Conservation (phyloP, 345 rosid genomes). For the Euphorbia lathyris region DNA sequence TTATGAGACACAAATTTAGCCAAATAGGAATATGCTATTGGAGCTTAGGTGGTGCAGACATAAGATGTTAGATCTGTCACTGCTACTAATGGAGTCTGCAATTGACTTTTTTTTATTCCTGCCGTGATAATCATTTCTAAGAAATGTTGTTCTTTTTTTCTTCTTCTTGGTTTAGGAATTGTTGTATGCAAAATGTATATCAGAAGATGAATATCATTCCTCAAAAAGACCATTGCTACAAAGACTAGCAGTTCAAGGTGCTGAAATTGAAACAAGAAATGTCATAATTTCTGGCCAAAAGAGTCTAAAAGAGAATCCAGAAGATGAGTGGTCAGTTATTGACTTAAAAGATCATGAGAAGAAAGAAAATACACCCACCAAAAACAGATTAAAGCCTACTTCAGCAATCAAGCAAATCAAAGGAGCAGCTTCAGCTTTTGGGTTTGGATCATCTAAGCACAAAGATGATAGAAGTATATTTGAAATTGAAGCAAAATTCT, state of each 20-base stretch:
- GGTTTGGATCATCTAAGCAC: conserved; percentile 40
- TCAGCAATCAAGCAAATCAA: conserved; percentile 54
- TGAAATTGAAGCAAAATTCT: conserved; percentile 29
- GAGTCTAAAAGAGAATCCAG: conserved; percentile 35
- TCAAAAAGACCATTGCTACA: conserved; percentile 75
- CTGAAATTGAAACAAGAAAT: conserved; percentile 60
- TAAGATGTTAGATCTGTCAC: no score
- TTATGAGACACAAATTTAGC: no score
- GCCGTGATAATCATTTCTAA: no score
- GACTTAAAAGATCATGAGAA: conserved; percentile 60
- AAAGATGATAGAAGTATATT: conserved; percentile 52
- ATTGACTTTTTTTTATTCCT: no score
- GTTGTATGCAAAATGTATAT: conserved; percentile 64
- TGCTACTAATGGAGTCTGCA: no score
- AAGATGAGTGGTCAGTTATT: conserved; percentile 70
- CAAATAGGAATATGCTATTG: no score
- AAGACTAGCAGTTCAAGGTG: conserved; percentile 66
- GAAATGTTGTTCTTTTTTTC: background rate
- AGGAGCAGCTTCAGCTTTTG: conserved; percentile 61
- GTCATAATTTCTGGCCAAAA: conserved; percentile 35
- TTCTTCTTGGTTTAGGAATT: conserved; percentile 40
- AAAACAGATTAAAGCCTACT: conserved; percentile 36
- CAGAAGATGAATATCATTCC: conserved; percentile 63
- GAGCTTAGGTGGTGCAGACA: no score
- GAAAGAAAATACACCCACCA: conserved; percentile 34